phyloP scores from a whole-genome alignment of 306 rosid genomes.

The Ziziphus jujuba region DNA sequence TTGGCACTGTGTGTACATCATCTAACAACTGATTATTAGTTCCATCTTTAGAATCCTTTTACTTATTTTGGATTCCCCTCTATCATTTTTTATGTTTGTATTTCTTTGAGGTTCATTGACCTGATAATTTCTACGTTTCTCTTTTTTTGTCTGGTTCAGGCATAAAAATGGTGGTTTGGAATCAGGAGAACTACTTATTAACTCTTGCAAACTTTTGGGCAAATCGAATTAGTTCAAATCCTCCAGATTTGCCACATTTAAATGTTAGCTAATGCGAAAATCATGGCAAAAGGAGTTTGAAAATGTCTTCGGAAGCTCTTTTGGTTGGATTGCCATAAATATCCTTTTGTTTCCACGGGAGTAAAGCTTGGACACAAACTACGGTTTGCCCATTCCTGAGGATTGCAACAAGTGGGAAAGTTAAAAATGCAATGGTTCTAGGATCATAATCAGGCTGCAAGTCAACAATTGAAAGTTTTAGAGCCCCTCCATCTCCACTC shows the following conservation, averaged over 20 bases:
- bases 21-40: too few relatives aligned
- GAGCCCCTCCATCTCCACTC: background rate
- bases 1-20: too few relatives aligned
- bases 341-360: constrained; percentile 22
- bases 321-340: background rate
- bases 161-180: constrained; percentile 67
- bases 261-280: constrained; percentile 23
- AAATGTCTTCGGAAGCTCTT: constrained; percentile 3
- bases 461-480: background rate
- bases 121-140: background rate
- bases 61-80: background rate
- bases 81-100: background rate
- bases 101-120: background rate
- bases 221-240: constrained; percentile 62
- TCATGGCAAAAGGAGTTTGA: constrained; percentile 16
- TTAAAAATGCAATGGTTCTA: background rate
- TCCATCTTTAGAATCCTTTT: background rate
- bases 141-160: constrained; percentile 49
- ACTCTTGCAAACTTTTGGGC: constrained; percentile 81
- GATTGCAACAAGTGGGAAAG: constrained; percentile 1
- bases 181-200: constrained; percentile 61
- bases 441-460: constrained; percentile 1
- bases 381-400: constrained; percentile 14
- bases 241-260: constrained; percentile 41
- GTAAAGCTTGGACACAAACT: constrained; percentile 22